Evolutionary conservation across 202 grass and related monocot genomes (phyloP).

Genomic region (Hordeum pubiflorum): DNA sequence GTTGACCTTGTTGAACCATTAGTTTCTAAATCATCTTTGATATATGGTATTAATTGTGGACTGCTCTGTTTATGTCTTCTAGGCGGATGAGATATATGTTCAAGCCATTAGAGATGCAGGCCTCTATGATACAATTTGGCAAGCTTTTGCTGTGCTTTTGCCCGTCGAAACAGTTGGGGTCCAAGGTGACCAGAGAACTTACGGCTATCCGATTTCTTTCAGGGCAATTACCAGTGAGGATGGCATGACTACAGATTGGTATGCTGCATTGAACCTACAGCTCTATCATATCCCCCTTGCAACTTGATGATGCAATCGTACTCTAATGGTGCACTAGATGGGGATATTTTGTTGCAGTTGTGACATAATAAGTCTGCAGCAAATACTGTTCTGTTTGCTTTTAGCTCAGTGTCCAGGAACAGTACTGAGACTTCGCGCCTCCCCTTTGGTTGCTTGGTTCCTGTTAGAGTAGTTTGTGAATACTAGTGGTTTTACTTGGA

Average conservation of each 20-base stretch:
- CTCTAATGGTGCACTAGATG: background rate
- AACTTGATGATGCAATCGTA: background rate
- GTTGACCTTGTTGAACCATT: slow-evolving; percentile 29
- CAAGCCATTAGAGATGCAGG: slow-evolving; percentile 88
- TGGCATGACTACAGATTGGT: slow-evolving; percentile 98
- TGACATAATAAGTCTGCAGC: background rate
- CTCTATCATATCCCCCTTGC: background rate
- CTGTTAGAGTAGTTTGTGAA: background rate
- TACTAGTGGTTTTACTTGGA: background rate
- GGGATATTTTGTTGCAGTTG: background rate
- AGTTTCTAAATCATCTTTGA: background rate
- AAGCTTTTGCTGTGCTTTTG: slow-evolving; percentile 90
- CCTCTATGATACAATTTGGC: slow-evolving; percentile 86
- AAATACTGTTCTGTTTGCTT: background rate
- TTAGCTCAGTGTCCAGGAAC: background rate
- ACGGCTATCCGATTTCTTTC: slow-evolving; percentile 61
- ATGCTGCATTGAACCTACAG: slow-evolving; percentile 2
- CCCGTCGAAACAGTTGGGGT: slow-evolving; percentile 84
- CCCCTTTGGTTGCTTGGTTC: background rate
- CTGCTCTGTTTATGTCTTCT: background rate
- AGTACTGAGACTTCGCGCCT: background rate
- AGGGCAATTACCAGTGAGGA: slow-evolving; percentile 86
- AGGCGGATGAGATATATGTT: slow-evolving; percentile 97
- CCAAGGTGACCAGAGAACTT: slow-evolving; percentile 91
- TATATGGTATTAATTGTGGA: background rate